Base-by-base conservation (phyloP, 1,139 yeast species). In the Saccharomyces pastorianus region DNA sequence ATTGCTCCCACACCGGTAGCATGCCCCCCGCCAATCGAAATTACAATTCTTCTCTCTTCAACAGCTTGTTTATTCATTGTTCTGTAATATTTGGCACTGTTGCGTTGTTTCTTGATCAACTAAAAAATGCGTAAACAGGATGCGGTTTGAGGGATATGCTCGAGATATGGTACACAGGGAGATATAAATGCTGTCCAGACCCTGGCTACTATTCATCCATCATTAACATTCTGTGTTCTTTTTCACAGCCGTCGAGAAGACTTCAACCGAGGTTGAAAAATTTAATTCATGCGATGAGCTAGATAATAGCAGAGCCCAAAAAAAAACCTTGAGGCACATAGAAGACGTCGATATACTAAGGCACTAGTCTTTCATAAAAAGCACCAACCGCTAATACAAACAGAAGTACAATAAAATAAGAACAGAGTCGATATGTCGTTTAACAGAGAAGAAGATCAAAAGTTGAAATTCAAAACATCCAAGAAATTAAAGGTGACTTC, bases 1-100 rank as follows among this genome's bases (percentile, higher is more conserved):
- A 65, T 58, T 46, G 61, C 59, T 50, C 58, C 52, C 9, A 64
- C 59, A 20, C 91, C 93, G 13, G 89, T 77, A 31, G 84, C 84
- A 66, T 84, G 89, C 2, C 93, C 93, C 8, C 95, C 93, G 1
- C 85, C 93, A 46, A 86, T 75, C 17, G 85, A 74, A 1, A 85
- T 76, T 6, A 83, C 61, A 47, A 78, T 72, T 6, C 73, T 52
- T 23, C 50, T 57, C 31, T 52, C 48, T n/a, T 49, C 52, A 8
- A 51, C 53, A n/a, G 56, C 47, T 56, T 53, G 52, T 17, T 31
- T 31, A 31, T 31, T 31, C 34, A 31, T 31, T 31, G 34, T 31
- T 31, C 14, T 13, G 4, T 6, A 31, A 31, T 31, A 13, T 29
- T 28, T 28, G 31, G 31, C n/a, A 20, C 3, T 20, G 3, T 20